Percentiles rank a stretch among this genome's conserved stretches.
phyloP scores from a whole-genome alignment of 2,329 filamentous ascomycete genomes.

The Diaporthe amygdali region DNA sequence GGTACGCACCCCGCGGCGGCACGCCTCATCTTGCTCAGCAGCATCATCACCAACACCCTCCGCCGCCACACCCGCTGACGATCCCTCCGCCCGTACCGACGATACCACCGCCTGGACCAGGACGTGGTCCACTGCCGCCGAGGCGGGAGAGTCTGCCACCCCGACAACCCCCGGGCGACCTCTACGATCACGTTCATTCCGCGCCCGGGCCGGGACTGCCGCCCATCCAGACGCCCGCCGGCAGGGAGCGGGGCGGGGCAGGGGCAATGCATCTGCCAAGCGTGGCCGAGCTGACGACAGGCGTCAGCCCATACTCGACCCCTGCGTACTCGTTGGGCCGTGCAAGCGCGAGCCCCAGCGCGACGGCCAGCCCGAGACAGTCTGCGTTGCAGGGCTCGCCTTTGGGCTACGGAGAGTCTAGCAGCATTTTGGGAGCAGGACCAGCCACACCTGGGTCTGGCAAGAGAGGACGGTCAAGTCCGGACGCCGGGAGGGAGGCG shows the following conservation, averaged over 20 bases:
- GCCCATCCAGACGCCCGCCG: conserved; percentile 50
- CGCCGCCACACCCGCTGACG: conserved; percentile 23
- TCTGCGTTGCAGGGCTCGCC: conserved; percentile 28
- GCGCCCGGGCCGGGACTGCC: conserved; percentile 50
- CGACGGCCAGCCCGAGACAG: conserved; percentile 48
- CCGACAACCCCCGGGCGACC: conserved; percentile 40
- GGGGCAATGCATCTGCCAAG: conserved; percentile 58
- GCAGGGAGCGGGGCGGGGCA: conserved; percentile 38
- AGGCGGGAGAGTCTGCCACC: conserved; percentile 48
- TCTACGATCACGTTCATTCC: conserved; percentile 31
- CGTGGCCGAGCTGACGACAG: conserved; percentile 68
- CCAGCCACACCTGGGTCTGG: conserved; percentile 27
- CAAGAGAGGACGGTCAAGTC: conserved; percentile 58
- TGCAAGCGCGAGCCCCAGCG: conserved; percentile 44
- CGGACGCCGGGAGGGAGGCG: conserved; percentile 51
- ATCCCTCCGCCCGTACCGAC: conserved; percentile 28
- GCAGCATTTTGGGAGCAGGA: conserved; percentile 29
- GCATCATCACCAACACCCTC: conserved; percentile 17
- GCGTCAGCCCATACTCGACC: conserved; percentile 65
- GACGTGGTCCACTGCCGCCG: conserved; percentile 42
- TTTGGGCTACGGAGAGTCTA: conserved; percentile 34
- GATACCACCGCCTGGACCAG: conserved; percentile 33
- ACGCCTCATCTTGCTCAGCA: conserved; percentile 8
- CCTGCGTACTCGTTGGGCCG: conserved; percentile 55
- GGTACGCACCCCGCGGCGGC: conserved; percentile 5